Conservation (phyloP, 129 eudicot genomes). For the carrot (Daucus carota) region DH1_v3.0 NC_030385.2:11565001-11565500, state of each 20-base stretch:
- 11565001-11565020: no score
- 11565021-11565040: neutral
- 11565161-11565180: neutral
- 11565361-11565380: slow-evolving; percentile 8
- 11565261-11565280: neutral
- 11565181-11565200: neutral
- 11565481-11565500: slow-evolving; percentile 20
- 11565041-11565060: no score
- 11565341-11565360: slow-evolving; percentile 10
- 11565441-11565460: slow-evolving; percentile 12
- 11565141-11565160: no score
- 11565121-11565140: neutral
- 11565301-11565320: slow-evolving; percentile 2
- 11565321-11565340: slow-evolving; percentile 15
- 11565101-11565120: neutral
- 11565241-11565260: neutral
- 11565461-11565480: slow-evolving; percentile 9
- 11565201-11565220: neutral
- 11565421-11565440: slow-evolving; percentile 7
- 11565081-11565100: neutral
- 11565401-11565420: slow-evolving; percentile 3
- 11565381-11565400: neutral
- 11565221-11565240: neutral
- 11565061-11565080: neutral
- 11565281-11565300: slow-evolving; percentile 5